Percentiles rank a stretch among this genome's conserved stretches.
Evolutionary conservation across 345 rosid genomes (phyloP).

Genomic region (Salix viminalis): DNA sequence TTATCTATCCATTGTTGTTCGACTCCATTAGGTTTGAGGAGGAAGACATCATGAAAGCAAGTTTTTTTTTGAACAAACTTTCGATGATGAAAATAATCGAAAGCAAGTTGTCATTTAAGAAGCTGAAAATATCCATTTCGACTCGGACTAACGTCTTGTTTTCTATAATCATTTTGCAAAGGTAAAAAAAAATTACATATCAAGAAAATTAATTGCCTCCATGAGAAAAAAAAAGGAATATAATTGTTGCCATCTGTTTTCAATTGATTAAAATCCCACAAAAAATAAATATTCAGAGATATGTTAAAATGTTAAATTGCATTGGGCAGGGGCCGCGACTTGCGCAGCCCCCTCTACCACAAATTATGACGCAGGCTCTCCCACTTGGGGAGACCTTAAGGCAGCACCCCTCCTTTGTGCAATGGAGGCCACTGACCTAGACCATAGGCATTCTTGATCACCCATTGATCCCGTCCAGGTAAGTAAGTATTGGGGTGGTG

Average conservation of each 20-base stretch:
- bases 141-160: not conserved
- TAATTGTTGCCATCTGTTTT: no score
- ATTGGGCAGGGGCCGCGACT: not conserved
- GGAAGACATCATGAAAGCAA: conserved; percentile 55
- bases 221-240: no score
- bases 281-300: no score
- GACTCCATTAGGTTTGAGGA: conserved; percentile 66
- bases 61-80: conserved; percentile 1
- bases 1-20: conserved; percentile 49
- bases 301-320: fast-evolving
- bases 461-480: conserved; percentile 25
- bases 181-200: not conserved
- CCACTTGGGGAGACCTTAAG: no score
- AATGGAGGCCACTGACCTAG: conserved; percentile 22
- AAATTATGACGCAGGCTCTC: no score
- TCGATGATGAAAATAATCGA: conserved; percentile 5
- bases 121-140: not conserved
- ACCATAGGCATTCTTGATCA: conserved; percentile 4
- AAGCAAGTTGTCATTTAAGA: conserved; percentile 26
- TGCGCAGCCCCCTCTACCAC: no score
- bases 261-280: no score
- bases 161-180: not conserved
- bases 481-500: not conserved
- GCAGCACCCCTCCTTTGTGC: not conserved
- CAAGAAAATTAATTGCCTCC: no score